Evolutionary conservation across 78 protist genomes (phyloP), one percentile per base, ranked within the genome.

Genomic region (slime mould (Dictyostelium discoideum)): DNA sequence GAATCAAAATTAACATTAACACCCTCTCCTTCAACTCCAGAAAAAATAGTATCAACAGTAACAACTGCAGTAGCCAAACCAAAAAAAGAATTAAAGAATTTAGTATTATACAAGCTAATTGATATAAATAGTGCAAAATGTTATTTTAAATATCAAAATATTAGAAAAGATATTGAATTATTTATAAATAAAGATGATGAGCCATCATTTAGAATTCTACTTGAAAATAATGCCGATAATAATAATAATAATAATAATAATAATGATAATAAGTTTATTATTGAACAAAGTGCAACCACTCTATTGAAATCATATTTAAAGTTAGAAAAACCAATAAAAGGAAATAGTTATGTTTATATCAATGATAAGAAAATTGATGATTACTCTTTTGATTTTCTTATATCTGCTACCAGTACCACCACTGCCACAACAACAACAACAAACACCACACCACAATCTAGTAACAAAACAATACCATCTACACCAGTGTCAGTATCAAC

Each of bases 311-410:
- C 29, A 18, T 83, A 29, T 60, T 37, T 83, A 10, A 48, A 48
- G 60, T 57, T 83, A 24, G 26, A 48, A 37, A 78, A 39, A 44
- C 32, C 48, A 60, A 44, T 90, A 14, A 86, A 90, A 67, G 94
- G 94, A 7, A 90, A 90, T 44, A 40, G 72, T 4, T n/a, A 32
- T 10, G 44, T 90, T 44, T 80, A 39, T 67, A 72, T 90, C 10
- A 90, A 90, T 39, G 80, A 90, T 29, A 90, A 67, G 57, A 82
- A 40, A 82, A 80, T 90, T 9, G 57, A 74, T 18, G 94, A 90
- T 50, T 90, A 90, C 72, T 48, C 26, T 6, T 40, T 88, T 39
- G 79, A 73, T 29, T 24, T 32, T 29, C 29, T 29, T 32, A 69
- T 13, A 26, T 7, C 78, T 10, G 2, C 78, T 10, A 32, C 79